Conservation (phyloP, 2,329 filamentous ascomycete genomes). For the Neurospora sp. region DNA sequence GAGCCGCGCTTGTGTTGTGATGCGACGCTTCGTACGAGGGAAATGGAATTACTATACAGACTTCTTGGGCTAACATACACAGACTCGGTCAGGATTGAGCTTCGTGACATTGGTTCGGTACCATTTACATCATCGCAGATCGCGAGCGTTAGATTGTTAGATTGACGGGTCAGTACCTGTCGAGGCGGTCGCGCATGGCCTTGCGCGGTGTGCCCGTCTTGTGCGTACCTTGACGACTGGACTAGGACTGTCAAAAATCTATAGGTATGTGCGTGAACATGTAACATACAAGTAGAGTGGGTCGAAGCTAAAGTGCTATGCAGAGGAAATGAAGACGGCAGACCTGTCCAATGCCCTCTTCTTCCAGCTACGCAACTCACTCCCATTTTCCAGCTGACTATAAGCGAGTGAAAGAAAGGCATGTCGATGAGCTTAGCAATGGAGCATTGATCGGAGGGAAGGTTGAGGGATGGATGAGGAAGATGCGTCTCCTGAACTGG, state of each 20-base stretch:
- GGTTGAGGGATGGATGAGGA: not conserved
- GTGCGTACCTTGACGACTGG: not conserved
- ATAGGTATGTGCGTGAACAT: not conserved
- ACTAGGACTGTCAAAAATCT: not conserved
- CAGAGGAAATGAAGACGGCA: not conserved
- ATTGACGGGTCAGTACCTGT: not conserved
- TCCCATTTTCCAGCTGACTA: not conserved
- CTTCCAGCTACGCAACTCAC: not conserved
- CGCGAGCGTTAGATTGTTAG: not conserved
- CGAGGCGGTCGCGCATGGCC: not conserved
- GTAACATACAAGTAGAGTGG: not conserved
- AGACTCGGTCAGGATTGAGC: not conserved
- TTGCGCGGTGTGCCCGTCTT: not conserved
- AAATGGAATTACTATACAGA: not conserved
- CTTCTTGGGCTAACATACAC: not conserved
- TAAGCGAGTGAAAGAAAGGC: not conserved
- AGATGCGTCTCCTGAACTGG: not conserved
- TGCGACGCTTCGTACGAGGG: not conserved
- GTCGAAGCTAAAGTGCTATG: not conserved
- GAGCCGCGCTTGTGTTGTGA: not conserved
- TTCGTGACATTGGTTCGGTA: not conserved
- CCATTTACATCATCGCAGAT: not conserved
- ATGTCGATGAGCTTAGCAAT: not conserved
- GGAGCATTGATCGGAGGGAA: not conserved
- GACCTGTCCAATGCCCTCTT: not conserved